These are phyloP conservation scores for Brassica carinata DNA, from an alignment of 345 rosid species.

Conservation along the genomic window DNA sequence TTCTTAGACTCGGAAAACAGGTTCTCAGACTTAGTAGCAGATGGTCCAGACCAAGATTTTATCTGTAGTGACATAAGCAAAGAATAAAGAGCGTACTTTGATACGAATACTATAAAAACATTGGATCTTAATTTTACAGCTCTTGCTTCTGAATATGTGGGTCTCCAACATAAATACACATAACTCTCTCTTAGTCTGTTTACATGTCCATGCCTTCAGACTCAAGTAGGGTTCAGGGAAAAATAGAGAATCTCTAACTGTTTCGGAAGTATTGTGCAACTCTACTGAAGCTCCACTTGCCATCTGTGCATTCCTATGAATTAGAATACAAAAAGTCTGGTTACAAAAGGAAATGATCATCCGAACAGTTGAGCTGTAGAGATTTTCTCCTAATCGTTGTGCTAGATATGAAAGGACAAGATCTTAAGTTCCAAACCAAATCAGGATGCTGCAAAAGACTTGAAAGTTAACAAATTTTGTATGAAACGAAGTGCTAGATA, in stretches of 20 bases:
- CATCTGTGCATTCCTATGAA: conserved; percentile 96
- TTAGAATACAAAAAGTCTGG: too few relatives aligned
- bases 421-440: conserved; percentile 2
- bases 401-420: conserved; percentile 2
- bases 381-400: too few relatives aligned
- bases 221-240: neutral
- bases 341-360: too few relatives aligned
- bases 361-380: too few relatives aligned
- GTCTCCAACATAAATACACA: neutral
- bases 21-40: conserved; percentile 43
- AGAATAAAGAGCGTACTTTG: neutral
- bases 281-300: conserved; percentile 96
- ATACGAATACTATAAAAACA: neutral
- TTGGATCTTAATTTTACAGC: neutral
- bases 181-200: neutral
- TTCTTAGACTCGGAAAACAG: conserved; percentile 24
- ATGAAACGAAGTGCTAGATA: neutral
- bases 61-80: neutral
- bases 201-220: neutral
- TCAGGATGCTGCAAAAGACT: neutral
- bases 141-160: neutral
- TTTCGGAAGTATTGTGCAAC: conserved; percentile 81
- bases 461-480: neutral
- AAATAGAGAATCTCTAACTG: neutral
- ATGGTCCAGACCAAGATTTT: conserved; percentile 27